Conservation (phyloP, 2,329 filamentous ascomycete genomes). For the Penicillium sp. region DNA sequence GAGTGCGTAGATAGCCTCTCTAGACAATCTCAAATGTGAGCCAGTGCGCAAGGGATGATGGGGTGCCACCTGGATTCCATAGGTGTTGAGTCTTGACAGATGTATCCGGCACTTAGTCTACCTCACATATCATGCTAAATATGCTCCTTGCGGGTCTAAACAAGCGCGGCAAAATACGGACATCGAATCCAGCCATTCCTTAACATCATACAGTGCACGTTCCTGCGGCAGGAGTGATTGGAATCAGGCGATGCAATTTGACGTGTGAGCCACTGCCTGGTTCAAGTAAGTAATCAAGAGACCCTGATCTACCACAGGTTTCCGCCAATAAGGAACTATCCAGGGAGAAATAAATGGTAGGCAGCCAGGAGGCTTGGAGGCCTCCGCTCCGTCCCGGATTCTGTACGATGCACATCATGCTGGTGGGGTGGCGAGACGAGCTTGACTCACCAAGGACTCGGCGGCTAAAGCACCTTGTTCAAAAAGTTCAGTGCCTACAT, state of each 20-base stretch:
- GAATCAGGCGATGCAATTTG: not conserved
- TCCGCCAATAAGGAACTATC: not conserved
- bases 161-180: not conserved
- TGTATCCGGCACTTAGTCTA: not conserved
- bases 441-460: not conserved
- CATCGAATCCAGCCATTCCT: not conserved
- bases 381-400: not conserved
- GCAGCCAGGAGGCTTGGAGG: not conserved
- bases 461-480: not conserved
- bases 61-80: not conserved
- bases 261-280: conserved; percentile 2
- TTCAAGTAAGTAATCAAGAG: not conserved
- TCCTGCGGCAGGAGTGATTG: not conserved
- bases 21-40: not conserved
- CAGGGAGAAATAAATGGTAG: not conserved
- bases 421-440: conserved; percentile 13
- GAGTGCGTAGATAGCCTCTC: no score
- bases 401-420: conserved; percentile 2
- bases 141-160: not conserved
- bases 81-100: no score
- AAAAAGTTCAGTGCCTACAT: no score
- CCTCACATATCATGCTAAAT: not conserved
- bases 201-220: not conserved
- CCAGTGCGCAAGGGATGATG: no score
- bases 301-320: not conserved